Percentiles rank a stretch among this genome's conserved stretches.
phyloP scores from a whole-genome alignment of 208 protist genomes.

The Trypanosoma mega region DNA sequence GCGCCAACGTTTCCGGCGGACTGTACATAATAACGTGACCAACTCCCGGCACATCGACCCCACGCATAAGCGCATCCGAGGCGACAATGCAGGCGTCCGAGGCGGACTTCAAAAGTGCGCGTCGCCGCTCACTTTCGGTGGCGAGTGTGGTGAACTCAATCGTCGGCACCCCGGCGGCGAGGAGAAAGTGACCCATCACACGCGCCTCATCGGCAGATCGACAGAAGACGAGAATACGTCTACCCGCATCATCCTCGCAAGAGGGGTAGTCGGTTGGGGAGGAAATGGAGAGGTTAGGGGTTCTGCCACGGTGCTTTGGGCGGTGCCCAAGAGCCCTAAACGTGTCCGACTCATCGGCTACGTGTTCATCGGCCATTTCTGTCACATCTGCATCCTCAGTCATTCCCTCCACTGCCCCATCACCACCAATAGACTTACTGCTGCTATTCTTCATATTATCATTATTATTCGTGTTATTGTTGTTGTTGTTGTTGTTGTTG shows the following conservation, averaged over 20 bases:
- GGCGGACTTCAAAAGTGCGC: slow-evolving; percentile 54
- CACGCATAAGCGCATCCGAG: slow-evolving; percentile 88
- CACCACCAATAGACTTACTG: not conserved
- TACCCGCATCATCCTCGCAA: slow-evolving; percentile 56
- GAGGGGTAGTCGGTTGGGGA: slow-evolving; percentile 36
- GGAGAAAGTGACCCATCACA: slow-evolving; percentile 85
- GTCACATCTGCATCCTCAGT: slow-evolving; percentile 2
- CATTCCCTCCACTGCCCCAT: not conserved
- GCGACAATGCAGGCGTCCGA: slow-evolving; percentile 63
- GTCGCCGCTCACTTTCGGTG: slow-evolving; percentile 66
- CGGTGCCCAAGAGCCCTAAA: slow-evolving; percentile 9
- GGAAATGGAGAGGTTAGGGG: not conserved
- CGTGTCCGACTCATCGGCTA: slow-evolving; percentile 20
- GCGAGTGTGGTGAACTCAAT: slow-evolving; percentile 87
- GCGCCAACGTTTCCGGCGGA: slow-evolving; percentile 81
- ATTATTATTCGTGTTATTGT: not conserved
- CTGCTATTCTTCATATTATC: not conserved
- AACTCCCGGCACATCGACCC: slow-evolving; percentile 87
- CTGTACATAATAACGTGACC: slow-evolving; percentile 92
- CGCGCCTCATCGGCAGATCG: slow-evolving; percentile 85
- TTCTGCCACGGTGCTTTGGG: not conserved
- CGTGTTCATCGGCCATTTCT: slow-evolving; percentile 17
- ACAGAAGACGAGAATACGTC: slow-evolving; percentile 80
- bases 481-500: slow-evolving; percentile 1
- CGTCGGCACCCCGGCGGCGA: slow-evolving; percentile 60